Conservation (phyloP, 441 rosid genomes). For the Manihot esculenta region DNA sequence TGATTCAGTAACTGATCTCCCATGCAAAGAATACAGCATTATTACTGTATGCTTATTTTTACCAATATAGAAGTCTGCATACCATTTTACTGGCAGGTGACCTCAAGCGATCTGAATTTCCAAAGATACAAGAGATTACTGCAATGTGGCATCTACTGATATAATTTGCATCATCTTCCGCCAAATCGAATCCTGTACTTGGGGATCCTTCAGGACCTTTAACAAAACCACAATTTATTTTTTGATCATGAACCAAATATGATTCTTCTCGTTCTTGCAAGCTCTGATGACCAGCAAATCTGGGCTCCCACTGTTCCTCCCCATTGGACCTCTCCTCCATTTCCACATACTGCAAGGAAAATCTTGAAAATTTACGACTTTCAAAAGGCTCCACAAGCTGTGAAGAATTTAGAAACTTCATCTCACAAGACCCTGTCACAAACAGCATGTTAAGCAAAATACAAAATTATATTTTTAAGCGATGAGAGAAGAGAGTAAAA, state of each 20-base stretch:
- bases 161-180: slow-evolving; percentile 86
- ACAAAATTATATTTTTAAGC: neutral
- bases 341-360: slow-evolving; percentile 70
- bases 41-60: neutral
- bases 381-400: slow-evolving; percentile 85
- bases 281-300: slow-evolving; percentile 93
- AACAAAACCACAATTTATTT: slow-evolving; percentile 89
- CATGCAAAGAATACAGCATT: neutral
- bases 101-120: slow-evolving; percentile 94
- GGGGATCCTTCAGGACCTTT: slow-evolving; percentile 73
- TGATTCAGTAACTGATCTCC: neutral
- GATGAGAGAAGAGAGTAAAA: too few species aligned
- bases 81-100: slow-evolving; percentile 79
- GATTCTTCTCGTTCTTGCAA: slow-evolving; percentile 72
- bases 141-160: slow-evolving; percentile 93
- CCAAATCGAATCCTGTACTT: slow-evolving; percentile 89
- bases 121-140: slow-evolving; percentile 90
- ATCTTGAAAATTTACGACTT: slow-evolving; percentile 78
- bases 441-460: slow-evolving; percentile 16
- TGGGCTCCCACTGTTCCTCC: slow-evolving; percentile 69
- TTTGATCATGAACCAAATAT: slow-evolving; percentile 68
- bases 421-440: slow-evolving; percentile 64
- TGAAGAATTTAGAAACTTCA: slow-evolving; percentile 75
- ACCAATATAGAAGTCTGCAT: slow-evolving; percentile 15
- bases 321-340: slow-evolving; percentile 61